These are phyloP conservation scores for Aschersonia sp. DNA, from an alignment of 2,329 filamentous ascomycete genomes.

Conservation along the genomic window DNA sequence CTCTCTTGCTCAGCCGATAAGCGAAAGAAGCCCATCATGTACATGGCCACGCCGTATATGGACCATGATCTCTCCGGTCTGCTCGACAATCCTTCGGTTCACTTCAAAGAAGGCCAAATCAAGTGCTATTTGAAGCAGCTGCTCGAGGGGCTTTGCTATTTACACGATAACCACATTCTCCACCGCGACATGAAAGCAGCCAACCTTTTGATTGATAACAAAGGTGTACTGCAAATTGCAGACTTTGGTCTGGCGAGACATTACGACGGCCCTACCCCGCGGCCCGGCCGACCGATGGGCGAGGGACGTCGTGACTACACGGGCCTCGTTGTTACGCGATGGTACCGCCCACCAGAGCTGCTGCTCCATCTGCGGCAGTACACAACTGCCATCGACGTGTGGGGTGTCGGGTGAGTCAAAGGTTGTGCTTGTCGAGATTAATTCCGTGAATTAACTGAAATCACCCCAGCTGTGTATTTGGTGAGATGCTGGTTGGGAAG, in stretches of 20 bases:
- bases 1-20: conserved; percentile 48
- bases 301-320: conserved; percentile 86
- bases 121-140: conserved; percentile 97
- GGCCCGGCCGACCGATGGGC: conserved; percentile 64
- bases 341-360: conserved; percentile 92
- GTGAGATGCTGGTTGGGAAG: conserved; percentile 89
- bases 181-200: conserved; percentile 99
- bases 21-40: conserved; percentile 74
- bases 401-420: conserved; percentile 73
- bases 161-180: conserved; percentile 80
- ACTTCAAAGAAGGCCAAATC: conserved; percentile 78
- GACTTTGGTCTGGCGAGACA: conserved; percentile 92
- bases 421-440: background rate
- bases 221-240: conserved; percentile 85
- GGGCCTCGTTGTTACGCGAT: conserved; percentile 87
- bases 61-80: conserved; percentile 96
- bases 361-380: conserved; percentile 78
- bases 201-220: conserved; percentile 91
- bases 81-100: conserved; percentile 83
- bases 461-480: conserved; percentile 74
- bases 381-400: conserved; percentile 95
- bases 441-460: background rate
- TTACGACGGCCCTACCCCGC: conserved; percentile 74
- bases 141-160: conserved; percentile 74
- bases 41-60: conserved; percentile 99